Base-by-base conservation (phyloP, 768 basidiomycete genomes). In the Zangia roseola region DNA sequence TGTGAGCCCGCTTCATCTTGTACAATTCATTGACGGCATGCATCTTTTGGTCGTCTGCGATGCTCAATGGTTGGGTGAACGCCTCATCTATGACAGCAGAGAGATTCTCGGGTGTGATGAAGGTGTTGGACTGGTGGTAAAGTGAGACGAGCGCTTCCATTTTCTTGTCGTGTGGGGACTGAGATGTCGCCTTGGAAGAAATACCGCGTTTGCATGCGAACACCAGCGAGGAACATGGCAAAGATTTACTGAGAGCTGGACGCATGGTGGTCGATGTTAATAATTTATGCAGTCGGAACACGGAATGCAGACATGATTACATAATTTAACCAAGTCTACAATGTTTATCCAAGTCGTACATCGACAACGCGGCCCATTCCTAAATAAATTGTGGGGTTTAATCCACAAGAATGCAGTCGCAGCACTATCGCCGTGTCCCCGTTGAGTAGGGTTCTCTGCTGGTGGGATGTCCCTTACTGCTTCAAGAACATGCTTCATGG, bases 71-170 rank as follows among this genome's bases (percentile, higher is more conserved):
- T 33, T 49, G 60, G 38, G 64, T 65, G 57, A 91, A 90, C 1
- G 82, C 82, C 14, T 76, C 65, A 68, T 89, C 84, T 46, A 91
- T 90, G 47, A 70, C 72, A 19, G 74, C 59, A 17, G 78, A 74
- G 25, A 92, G 79, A 59, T 79, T 90, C 54, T 87, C 84, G 19
- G 72, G 72, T 10, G 88, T 88, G 54, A 92, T 77, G 71, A 87
- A 89, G 2, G 73, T 70, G 48, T 80, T 80, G 41, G 83, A 70
- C 69, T 88, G 81, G 72, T 92, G 88, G 71, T 91, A 91, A 45
- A 91, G 78, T 10, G 81, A 76, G 53, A 90, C 77, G 53, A 91
- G 82, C 4, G 86, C 83, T 50, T 86, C 84, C 72, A 89, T 74
- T 69, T 72, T 76, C 35, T 46, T 46, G 43, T 69, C 58, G 42